phyloP scores from a whole-genome alignment of 1,284 basidiomycete genomes.

The Mixia osmundae region DNA sequence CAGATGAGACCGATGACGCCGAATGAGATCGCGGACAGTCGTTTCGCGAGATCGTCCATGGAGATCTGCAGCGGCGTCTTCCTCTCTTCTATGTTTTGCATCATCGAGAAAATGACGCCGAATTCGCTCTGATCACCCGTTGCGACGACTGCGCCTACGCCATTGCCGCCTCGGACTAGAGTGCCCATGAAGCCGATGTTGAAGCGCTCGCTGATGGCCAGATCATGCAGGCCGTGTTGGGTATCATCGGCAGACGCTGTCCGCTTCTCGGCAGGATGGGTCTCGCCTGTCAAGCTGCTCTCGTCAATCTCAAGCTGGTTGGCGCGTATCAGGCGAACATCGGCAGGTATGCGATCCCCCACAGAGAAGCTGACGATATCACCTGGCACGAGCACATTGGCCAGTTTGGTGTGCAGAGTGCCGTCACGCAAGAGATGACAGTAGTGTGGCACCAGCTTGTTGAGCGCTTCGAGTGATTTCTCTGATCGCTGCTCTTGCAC shows the following conservation, averaged over 20 bases:
- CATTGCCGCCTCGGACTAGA: constrained; percentile 71
- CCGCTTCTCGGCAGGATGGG: constrained; percentile 24
- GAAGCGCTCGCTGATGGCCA: constrained; percentile 57
- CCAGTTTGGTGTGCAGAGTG: constrained; percentile 50
- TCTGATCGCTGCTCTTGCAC: constrained; percentile 88
- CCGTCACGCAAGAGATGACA: constrained; percentile 71
- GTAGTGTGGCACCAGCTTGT: constrained; percentile 88
- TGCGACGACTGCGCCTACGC: constrained; percentile 67
- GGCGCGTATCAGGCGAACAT: constrained; percentile 54
- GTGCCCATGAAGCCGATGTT: constrained; percentile 96
- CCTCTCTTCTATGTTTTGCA: constrained; percentile 91
- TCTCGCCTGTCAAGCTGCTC: constrained; percentile 84
- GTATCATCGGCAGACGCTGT: constrained; percentile 18
- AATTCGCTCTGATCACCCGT: constrained; percentile 80
- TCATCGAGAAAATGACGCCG: constrained; percentile 90
- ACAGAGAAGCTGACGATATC: constrained; percentile 69
- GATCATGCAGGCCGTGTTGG: constrained; percentile 29
- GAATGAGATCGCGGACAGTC: constrained; percentile 71
- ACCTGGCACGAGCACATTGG: constrained; percentile 84
- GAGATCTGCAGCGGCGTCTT: constrained; percentile 76
- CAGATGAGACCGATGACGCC: constrained; percentile 81
- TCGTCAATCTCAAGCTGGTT: constrained; percentile 84
- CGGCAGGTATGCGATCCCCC: constrained; percentile 82
- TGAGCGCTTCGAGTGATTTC: constrained; percentile 77
- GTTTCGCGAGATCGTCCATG: constrained; percentile 92